Base-by-base conservation (phyloP, 257 asterid genomes). In the Salvia hispanica region DNA sequence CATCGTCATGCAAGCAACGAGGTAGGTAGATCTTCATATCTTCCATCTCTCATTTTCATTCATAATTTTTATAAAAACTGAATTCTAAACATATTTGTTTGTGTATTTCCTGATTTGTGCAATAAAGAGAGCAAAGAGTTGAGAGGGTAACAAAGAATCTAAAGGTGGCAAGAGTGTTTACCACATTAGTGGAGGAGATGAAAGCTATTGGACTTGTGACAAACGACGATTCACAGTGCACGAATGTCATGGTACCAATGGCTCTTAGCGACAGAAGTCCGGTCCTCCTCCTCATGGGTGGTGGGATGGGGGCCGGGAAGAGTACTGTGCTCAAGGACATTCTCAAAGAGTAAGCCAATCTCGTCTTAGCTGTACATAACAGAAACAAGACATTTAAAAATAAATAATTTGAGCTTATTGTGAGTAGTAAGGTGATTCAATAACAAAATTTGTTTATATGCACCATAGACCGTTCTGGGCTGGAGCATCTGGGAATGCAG, bases 291-390 rank as follows among this genome's bases (percentile, higher is more conserved):
- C 82, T 92, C 82, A 92, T 92, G 97, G 98, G 98, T 2, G 98
- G 98, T 46, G 98, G 98, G 9, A 89, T 92, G 98, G 96, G 96
- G 7, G 98, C 96, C 0, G 98, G 96, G 40, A 92, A 92, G 81
- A 92, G 96, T 72, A 87, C 95, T 6, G 96, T 88, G 71, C 98
- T 89, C 44, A 92, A 89, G 72, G 98, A 92, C 84, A 84, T 92
- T 69, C 85, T 92, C 76, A 89, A 92, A 85, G 98, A 92, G 98
- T 87, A 88, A 78, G 90, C 18, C 18, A 31, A 31, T 5, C 14
- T 31, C 42, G n/a, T 31, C 37, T 9, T 9, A 52, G 9, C 34
- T 52, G 36, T 25, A 52, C 15, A 8, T 1, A 51, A 15, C 7
- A 51, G 11, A 51, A 51, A 51, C 13, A 1, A 53, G 14, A 21